Base-by-base conservation (phyloP, 2,329 filamentous ascomycete genomes). In the Claviceps sp. region DNA sequence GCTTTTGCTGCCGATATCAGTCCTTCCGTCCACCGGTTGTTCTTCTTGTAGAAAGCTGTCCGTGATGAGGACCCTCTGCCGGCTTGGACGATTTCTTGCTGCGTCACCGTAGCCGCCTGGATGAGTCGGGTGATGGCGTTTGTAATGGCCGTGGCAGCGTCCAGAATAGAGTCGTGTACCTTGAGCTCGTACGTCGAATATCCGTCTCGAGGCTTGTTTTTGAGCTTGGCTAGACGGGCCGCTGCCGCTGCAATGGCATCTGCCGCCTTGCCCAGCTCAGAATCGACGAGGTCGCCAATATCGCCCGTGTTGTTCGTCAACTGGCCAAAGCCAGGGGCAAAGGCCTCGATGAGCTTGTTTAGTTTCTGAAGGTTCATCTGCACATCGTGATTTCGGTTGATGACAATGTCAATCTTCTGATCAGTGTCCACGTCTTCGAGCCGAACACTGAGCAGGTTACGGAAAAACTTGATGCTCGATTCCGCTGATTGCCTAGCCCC, bases 41-140 rank as follows among this genome's bases (percentile, higher is more conserved):
- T 96, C 76, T 97, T 97, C 79, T 97, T 97, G 82, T 98, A 98
- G 69, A 98, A 98, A 24, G 90, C 89, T 2, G 90, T 94, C 53
- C 84, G 81, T 45, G 89, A 94, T 49, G 87, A 88, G 26, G 84
- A 86, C 38, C 93, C 93, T 20, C 87, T 84, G 7, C 93, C 93
- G 56, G 95, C 89, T 58, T 89, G 84, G 44, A 98, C 93, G 63
- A 98, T 98, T 71, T 98, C 93, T 66, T 95, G 84, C 67, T 98
- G 93, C 1, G 91, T 94, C 18, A 79, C 82, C 0, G 91, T 94
- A 6, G 93, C 93, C 1, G 93, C 93, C 69, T 93, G 91, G 75
- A 98, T 97, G 53, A 98, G 79, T 65, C 88, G 85, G 0, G 88
- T 87, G 62, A 98, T 97, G 40, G 93, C 93, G 59, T 85, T 90